Percentiles rank a stretch among this genome's conserved stretches.
These are phyloP conservation scores for Neurospora cerealis DNA, from an alignment of 495 filamentous ascomycete genomes.

Conservation along the genomic window DNA sequence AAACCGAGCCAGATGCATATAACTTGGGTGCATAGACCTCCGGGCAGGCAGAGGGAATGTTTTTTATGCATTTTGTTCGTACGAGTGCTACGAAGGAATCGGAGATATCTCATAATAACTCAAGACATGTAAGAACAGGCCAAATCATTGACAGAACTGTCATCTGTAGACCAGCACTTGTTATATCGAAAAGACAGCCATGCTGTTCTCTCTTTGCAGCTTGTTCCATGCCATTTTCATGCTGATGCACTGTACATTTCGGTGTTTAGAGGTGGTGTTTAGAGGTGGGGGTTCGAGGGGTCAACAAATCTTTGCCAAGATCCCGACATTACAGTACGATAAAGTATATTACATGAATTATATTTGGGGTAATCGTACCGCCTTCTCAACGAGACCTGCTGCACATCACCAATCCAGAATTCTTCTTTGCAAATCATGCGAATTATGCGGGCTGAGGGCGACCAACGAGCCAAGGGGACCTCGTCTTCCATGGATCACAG, in stretches of 20 bases:
- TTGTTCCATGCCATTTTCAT: neutral
- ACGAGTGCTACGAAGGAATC: neutral
- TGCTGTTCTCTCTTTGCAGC: neutral
- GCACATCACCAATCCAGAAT: neutral
- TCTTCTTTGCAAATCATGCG: neutral
- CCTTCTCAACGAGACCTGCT: neutral
- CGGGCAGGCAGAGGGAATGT: neutral
- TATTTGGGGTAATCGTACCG: neutral
- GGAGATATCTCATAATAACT: neutral
- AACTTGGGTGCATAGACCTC: neutral
- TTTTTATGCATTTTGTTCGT: neutral
- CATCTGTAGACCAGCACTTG: neutral
- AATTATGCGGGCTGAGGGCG: neutral
- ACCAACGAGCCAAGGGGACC: neutral
- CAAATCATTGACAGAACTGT: neutral
- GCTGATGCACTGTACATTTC: neutral
- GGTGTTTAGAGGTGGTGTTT: neutral
- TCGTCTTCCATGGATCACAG: neutral
- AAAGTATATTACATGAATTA: neutral
- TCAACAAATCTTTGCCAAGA: neutral
- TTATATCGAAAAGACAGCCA: neutral
- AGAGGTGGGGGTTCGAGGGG: neutral
- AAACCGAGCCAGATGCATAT: neutral
- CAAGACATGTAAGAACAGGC: neutral
- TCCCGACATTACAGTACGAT: neutral